A percentile compares a stretch with the other conserved stretches of the same genome.
Evolutionary conservation across 768 basidiomycete species (phyloP).

Genomic region (Trametes villosa): DNA sequence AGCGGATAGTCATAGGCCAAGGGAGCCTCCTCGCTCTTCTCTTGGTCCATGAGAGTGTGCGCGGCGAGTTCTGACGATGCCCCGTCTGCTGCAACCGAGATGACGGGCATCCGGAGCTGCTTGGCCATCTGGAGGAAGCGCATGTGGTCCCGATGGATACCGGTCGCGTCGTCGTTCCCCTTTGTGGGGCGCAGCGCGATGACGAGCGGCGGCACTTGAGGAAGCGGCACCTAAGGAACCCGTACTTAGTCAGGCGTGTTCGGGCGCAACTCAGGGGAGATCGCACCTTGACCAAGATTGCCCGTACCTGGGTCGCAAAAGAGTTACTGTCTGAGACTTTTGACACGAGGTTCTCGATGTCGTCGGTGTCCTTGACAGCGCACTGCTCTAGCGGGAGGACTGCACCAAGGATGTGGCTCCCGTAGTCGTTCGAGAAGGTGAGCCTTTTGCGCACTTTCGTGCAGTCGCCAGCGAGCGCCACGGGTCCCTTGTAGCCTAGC

Average conservation of each 20-base stretch:
- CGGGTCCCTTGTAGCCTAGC: constrained; percentile 29
- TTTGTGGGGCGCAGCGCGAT: background rate
- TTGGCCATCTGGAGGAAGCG: background rate
- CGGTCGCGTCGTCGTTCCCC: background rate
- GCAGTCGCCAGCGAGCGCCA: constrained; percentile 33
- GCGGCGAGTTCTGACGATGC: constrained; percentile 32
- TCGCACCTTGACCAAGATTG: background rate
- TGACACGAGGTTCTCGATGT: constrained; percentile 24
- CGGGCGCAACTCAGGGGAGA: background rate
- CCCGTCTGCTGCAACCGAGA: constrained; percentile 30
- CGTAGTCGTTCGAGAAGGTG: constrained; percentile 32
- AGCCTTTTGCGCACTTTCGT: constrained; percentile 35
- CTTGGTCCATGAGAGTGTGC: constrained; percentile 29
- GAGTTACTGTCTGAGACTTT: background rate
- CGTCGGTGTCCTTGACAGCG: constrained; percentile 28
- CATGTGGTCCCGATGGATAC: background rate
- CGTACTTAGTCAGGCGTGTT: too few relatives aligned
- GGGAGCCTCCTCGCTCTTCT: constrained; percentile 5
- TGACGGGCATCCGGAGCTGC: constrained; percentile 11
- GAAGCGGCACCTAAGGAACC: background rate
- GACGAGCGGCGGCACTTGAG: background rate
- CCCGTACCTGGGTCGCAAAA: background rate
- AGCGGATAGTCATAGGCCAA: constrained; percentile 27
- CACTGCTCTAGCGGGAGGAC: constrained; percentile 27
- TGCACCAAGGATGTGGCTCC: constrained; percentile 34